A percentile compares a stretch with the other conserved stretches of the same genome.
These are phyloP conservation scores for Solanum pimpinellifolium DNA, from an alignment of 257 asterid genomes.

Conservation along the genomic window DNA sequence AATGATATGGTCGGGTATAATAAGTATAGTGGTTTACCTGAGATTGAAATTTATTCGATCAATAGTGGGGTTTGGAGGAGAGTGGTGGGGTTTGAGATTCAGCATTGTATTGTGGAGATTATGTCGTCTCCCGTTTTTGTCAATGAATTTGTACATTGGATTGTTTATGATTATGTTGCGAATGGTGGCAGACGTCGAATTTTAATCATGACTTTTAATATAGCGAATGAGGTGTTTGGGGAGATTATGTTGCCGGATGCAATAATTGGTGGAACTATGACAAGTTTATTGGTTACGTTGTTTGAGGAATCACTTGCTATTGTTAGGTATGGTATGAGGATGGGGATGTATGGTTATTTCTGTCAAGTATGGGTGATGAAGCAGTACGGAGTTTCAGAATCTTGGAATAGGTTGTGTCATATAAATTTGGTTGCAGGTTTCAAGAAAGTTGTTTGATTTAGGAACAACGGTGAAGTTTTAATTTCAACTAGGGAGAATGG, in stretches of 20 bases:
- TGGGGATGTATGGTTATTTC: background rate
- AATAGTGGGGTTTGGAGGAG: conserved; percentile 28
- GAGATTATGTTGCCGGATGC: conserved; percentile 29
- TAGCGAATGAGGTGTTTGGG: conserved; percentile 27
- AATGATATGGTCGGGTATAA: background rate
- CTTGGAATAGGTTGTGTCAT: background rate
- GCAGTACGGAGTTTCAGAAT: conserved; percentile 29
- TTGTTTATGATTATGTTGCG: conserved; percentile 10
- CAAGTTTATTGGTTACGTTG: conserved; percentile 1
- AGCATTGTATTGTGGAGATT: conserved; percentile 13
- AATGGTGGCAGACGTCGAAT: background rate
- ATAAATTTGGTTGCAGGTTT: no score
- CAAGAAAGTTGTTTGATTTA: no score
- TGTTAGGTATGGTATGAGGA: background rate
- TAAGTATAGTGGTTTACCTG: conserved; percentile 9
- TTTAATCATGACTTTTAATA: conserved; percentile 22
- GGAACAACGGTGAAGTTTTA: no score
- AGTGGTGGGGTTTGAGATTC: conserved; percentile 3
- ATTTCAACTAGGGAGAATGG: no score
- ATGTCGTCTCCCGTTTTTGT: conserved; percentile 27
- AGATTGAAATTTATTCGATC: conserved; percentile 37
- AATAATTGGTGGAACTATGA: conserved; percentile 5
- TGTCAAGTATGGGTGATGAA: conserved; percentile 50
- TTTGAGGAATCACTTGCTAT: conserved; percentile 23
- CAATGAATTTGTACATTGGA: conserved; percentile 39